Evolutionary conservation across 2,329 filamentous ascomycete species (phyloP).

Genomic region (Pezicula rhizophila): DNA sequence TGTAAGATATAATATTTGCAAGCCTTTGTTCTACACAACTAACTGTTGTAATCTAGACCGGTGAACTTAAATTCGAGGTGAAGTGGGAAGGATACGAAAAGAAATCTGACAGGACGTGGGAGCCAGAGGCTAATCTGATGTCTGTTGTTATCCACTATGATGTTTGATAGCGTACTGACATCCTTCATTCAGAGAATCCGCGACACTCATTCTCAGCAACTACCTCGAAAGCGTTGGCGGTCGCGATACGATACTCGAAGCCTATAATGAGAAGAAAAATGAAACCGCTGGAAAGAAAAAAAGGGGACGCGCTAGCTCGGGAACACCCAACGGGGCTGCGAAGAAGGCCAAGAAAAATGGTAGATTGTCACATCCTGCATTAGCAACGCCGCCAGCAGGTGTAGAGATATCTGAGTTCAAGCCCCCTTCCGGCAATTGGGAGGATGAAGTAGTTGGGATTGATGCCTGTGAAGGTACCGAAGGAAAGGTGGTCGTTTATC

Average conservation of each 20-base stretch:
- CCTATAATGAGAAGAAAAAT: constrained; percentile 38
- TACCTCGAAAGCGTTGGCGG: constrained; percentile 63
- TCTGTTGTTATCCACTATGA: constrained; percentile 23
- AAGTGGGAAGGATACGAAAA: constrained; percentile 78
- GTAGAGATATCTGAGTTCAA: constrained; percentile 44
- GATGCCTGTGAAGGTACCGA: constrained; percentile 66
- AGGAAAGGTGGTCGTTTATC: constrained; percentile 57
- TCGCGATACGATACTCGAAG: constrained; percentile 44
- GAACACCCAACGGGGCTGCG: constrained; percentile 18
- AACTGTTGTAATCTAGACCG: constrained; percentile 21
- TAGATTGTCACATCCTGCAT: constrained; percentile 39
- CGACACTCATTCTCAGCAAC: constrained; percentile 52
- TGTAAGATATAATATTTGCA: constrained; percentile 31
- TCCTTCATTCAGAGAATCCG: constrained; percentile 41
- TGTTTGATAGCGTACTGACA: constrained; percentile 5
- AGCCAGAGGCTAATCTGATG: constrained; percentile 66
- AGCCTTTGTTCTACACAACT: constrained; percentile 1
- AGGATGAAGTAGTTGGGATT: constrained; percentile 63
- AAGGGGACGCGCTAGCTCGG: constrained; percentile 43
- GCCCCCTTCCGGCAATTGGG: constrained; percentile 70
- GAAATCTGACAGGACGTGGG: constrained; percentile 69
- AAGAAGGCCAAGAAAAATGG: constrained; percentile 22
- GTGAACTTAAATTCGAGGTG: constrained; percentile 57
- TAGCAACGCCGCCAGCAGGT: constrained; percentile 42
- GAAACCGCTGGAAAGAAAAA: constrained; percentile 50